Base-by-base conservation (phyloP, 2,329 filamentous ascomycete genomes). In the Teratosphaeriaceae sp. region DNA sequence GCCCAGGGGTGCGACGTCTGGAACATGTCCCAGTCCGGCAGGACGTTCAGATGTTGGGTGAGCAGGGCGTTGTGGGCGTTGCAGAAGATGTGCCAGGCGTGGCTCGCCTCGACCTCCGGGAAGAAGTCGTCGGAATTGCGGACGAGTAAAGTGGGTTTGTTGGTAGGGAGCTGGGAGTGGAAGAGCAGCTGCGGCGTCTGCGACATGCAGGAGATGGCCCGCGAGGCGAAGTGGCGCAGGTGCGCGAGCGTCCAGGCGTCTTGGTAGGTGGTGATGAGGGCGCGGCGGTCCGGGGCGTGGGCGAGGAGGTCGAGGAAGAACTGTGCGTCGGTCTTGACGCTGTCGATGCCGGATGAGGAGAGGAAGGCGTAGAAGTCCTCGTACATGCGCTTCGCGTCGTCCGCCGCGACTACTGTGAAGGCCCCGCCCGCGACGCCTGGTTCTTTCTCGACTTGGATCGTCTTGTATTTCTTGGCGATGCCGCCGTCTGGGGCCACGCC, bases 61-160 rank as follows among this genome's bases (percentile, higher is more conserved):
- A 97, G 71, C 1, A 97, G 72, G 23, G 79, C 75, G 61, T 94
- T 96, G 65, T 96, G 85, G 0, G 90, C 90, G 59, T 97, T 98
- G 50, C 84, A 80, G 72, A 94, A 98, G 26, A 97, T 76, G 63
- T 98, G 92, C 90, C 92, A 98, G 0, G 89, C 79, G 49, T 98
- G 92, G 5, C 84, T 88, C 0, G 79, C 76, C 0, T 82, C 78
- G 3, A 88, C 76, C 34, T 88, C 79, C 0, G 92, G 92, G 63
- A 94, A 96, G 72, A 89, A 98, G 65, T 97, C 85, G 48, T 82
- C 89, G 1, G 86, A 94, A 65, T 94, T 97, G 36, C 92, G 84
- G 15, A 88, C 76, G 0, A 89, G 71, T 19, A 94, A 73, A 0
- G 79, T 72, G 0, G 86, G 85, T 38, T 80, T 80, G 59, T 84